These are phyloP conservation scores for Starmerella bombicola DNA, from an alignment of 805 yeast genomes.

Conservation along the genomic window DNA sequence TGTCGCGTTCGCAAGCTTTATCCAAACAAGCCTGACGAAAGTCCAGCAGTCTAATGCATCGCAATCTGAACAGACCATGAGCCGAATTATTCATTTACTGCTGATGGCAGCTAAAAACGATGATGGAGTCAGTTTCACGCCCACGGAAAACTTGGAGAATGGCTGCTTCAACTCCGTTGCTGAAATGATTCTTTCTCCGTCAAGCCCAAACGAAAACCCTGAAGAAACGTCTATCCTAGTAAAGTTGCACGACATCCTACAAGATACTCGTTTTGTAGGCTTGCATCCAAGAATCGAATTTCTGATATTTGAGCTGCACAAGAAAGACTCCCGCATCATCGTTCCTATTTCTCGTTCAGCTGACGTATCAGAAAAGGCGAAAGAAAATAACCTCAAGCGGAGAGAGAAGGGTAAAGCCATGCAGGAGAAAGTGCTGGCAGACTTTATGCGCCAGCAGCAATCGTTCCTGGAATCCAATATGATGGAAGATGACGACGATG, in stretches of 20 bases:
- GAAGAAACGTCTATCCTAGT: conserved; percentile 15
- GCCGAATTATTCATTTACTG: conserved; percentile 50
- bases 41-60: conserved; percentile 22
- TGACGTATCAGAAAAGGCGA: conserved; percentile 18
- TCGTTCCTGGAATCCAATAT: conserved; percentile 50
- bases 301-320: conserved; percentile 13
- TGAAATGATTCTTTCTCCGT: conserved; percentile 9
- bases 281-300: conserved; percentile 12
- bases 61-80: conserved; percentile 45
- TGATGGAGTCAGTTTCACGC: too few species aligned
- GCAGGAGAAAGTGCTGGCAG: conserved; percentile 59
- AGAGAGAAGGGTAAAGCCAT: conserved; percentile 58
- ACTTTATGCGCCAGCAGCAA: conserved; percentile 66
- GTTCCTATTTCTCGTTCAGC: conserved; percentile 23
- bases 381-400: conserved; percentile 41
- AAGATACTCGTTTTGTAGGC: not conserved
- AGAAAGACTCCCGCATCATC: conserved; percentile 6
- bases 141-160: too few species aligned
- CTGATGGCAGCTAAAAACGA: conserved; percentile 46
- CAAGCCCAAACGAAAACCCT: conserved; percentile 3
- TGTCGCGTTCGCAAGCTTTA: conserved; percentile 22
- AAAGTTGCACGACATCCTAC: conserved; percentile 11
- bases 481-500: conserved; percentile 31
- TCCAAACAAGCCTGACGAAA: conserved; percentile 12
- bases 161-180: conserved; percentile 8